Evolutionary conservation across 768 basidiomycete genomes (phyloP), one percentile per base, ranked within the genome.

Genomic region (Sporobolomyces phaffii): DNA sequence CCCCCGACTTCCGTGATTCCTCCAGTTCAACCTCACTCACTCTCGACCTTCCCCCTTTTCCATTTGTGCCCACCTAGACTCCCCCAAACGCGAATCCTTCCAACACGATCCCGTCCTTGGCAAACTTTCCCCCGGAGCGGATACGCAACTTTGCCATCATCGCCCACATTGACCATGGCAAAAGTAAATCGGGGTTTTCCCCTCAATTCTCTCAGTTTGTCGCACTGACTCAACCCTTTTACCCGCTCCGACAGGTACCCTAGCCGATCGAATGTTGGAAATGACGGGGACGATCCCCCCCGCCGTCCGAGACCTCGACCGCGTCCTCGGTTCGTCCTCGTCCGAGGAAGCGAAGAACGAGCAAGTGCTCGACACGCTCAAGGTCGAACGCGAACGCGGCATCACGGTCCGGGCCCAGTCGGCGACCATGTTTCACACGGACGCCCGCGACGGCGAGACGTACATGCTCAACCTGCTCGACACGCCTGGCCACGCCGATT

Each of bases 401-500:
- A 99, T 99, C 63, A 99, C 96, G 28, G 94, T 68, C 31, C 56
- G 57, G 20, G 50, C 67, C 7, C 50, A 62, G 38, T 60, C 34
- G 74, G 15, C 54, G 75, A 87, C 90, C 77, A 96, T 98, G 91
- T 80, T 96, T 50, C 83, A 91, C 76, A 72, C 79, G 6, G 78
- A 82, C 24, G n/a, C 10, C 9, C 14, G 26, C 59, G 76, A 82
- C 43, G 83, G 82, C 13, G 79, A 80, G 34, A 80, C 78, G 11
- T 87, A 89, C 75, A 81, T 99, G 64, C 81, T 99, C 65, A 98
- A 98, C 78, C 81, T 98, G 31, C 91, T 99, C 73, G 96, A 99
- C 78, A 99, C 96, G 0, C 94, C 94, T 50, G 90, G 96, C 2
- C 96, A 99, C 78, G 96, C 97, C 41, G 96, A 99, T 80, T 99